Base-by-base conservation (phyloP, 805 yeast species). In the Cyberlindnera euphorbiiphila region DNA sequence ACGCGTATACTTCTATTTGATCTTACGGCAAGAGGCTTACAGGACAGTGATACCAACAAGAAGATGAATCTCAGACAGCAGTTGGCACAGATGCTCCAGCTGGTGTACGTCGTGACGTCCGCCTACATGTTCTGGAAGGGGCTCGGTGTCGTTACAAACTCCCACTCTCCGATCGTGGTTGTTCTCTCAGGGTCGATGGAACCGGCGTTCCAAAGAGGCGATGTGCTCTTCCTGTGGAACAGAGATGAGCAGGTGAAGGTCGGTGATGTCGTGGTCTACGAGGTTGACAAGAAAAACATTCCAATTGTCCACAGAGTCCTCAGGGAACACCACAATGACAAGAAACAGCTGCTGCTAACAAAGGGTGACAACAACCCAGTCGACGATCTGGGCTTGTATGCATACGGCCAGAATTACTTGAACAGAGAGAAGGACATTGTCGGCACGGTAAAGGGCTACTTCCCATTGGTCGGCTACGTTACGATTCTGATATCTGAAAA, bases 171-270 rank as follows among this genome's bases (percentile, higher is more conserved):
- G 15, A 78, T 93, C 17, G 98, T 93, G 15, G 98, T 93, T 20
- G 98, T 93, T 9, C 74, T 93, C 33, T 88, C 98, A 1, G 98
- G 98, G 6, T 91, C 98, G 2, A 93, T 93, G 98, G 98, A 93
- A 60, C 98, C 98, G 2, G 98, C 98, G 2, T 93, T 93, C 72
- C 97, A 93, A 64, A 76, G 98, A 64, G 98, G 98, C 34, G 98
- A 93, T 59, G 81, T 93, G 13, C 65, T 93, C 44, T 81, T 93
- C 53, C 67, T 93, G 39, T 89, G 96, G 95, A 93, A 93, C 62
- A 71, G 97, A 49, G 78, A 82, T 39, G 54, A 64, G 15, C 59
- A 61, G 21, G 77, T 80, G 15, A 66, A 75, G 31, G 93, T 89
- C 1, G 98, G 98, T 16, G 98, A 93, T 53, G 71, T 93, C 17